Evolutionary conservation across 2,329 filamentous ascomycete species (phyloP).

Genomic region (Xylariaceae sp.): DNA sequence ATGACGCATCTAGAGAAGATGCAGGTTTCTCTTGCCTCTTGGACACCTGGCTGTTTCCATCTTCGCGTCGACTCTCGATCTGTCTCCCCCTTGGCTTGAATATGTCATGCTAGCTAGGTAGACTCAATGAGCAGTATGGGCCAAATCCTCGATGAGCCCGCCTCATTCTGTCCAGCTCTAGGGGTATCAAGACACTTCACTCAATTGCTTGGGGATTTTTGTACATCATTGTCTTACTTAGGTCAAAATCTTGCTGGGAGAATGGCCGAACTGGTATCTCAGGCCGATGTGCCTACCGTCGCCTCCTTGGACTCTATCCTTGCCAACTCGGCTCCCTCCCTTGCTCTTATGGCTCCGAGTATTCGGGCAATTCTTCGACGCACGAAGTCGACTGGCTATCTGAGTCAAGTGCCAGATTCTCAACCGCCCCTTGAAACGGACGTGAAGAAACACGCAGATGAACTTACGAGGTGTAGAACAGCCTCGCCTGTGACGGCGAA

Average conservation of each 20-base stretch:
- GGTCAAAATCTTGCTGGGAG: background rate
- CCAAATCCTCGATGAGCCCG: too few relatives aligned
- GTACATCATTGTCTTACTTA: background rate
- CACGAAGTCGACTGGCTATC: conserved; percentile 7
- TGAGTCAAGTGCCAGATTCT: background rate
- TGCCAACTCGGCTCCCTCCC: background rate
- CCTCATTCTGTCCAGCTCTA: too few relatives aligned
- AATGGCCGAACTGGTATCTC: background rate
- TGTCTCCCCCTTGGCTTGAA: too few relatives aligned
- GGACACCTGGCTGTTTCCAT: background rate
- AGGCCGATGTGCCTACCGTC: background rate
- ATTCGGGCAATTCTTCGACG: conserved; percentile 10
- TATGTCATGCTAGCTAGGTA: too few relatives aligned
- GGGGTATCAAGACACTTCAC: too few relatives aligned
- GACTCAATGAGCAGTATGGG: too few relatives aligned
- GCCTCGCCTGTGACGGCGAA: conserved; percentile 14
- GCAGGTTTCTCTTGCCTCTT: background rate
- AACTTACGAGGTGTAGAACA: background rate
- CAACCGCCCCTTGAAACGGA: background rate
- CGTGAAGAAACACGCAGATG: background rate
- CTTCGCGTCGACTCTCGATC: background rate
- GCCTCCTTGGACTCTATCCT: background rate
- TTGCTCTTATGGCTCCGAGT: background rate
- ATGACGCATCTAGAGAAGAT: background rate
- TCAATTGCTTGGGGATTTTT: too few relatives aligned